Evolutionary conservation across 2,329 filamentous ascomycete species (phyloP).

Genomic region (Trichoderma brevicompactum): DNA sequence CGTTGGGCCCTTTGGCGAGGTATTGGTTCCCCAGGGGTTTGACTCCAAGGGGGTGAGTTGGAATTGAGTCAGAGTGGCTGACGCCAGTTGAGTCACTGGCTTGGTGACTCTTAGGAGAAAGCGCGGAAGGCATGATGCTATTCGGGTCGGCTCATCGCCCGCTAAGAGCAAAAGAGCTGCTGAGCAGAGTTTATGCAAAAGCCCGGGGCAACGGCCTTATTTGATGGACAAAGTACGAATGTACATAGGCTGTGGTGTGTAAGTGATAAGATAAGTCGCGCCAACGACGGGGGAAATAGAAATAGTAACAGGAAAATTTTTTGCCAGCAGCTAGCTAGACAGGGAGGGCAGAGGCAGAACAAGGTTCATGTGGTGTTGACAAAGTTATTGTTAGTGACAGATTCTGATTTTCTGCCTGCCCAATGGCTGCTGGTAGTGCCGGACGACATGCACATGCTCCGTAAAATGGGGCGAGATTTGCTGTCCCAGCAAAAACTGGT

Average conservation of each 20-base stretch:
- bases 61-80: slow-evolving; percentile 53
- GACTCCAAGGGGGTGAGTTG: slow-evolving; percentile 78
- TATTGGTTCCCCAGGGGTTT: slow-evolving; percentile 86
- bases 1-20: slow-evolving; percentile 66
- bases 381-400: slow-evolving; percentile 4
- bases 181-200: not conserved
- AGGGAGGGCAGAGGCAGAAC: not conserved
- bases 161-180: not conserved
- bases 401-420: slow-evolving; percentile 3
- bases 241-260: too few species aligned
- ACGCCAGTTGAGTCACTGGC: slow-evolving; percentile 49
- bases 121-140: slow-evolving; percentile 25
- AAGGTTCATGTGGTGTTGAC: slow-evolving; percentile 13
- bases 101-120: not conserved
- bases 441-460: not conserved
- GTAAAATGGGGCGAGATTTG: slow-evolving; percentile 8
- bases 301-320: too few species aligned
- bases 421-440: slow-evolving; percentile 5
- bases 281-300: too few species aligned
- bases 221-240: too few species aligned
- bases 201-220: not conserved
- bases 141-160: slow-evolving; percentile 8
- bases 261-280: too few species aligned
- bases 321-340: too few species aligned
- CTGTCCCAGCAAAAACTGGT: not conserved